Evolutionary conservation across 768 basidiomycete genomes (phyloP), one percentile per base, ranked within the genome.

Genomic region (Mrakia blollopis): DNA sequence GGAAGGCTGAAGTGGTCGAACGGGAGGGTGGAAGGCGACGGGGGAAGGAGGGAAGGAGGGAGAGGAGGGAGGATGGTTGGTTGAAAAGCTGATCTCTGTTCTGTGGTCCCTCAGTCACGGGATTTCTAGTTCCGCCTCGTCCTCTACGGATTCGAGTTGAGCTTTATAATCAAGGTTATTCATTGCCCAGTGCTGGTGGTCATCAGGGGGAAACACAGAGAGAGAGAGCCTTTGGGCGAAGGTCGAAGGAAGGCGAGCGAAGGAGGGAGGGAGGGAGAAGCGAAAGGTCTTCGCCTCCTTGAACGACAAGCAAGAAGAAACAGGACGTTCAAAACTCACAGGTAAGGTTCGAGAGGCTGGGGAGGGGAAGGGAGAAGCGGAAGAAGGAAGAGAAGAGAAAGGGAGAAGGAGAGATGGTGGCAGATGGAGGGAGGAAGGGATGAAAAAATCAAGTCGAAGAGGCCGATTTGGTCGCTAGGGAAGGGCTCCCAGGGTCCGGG

Each of bases 151-250:
- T 70, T 14, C 76, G 70, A 57, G 76, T 73, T 77, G 39, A 60
- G 76, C 76, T 60, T 77, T 77, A 77, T 77, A 60, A 47, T 67
- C 72, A 62, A 68, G 52, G 52, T 72, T 54, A 44, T 77, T 77
- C 76, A 77, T 72, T 77, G 76, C 76, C 76, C 76, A 77, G 76
- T 77, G 76, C 76, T 77, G 76, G 63, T 77, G 72, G 76, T 77
- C 76, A 69, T 77, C 76, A 73, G 54, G 30, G 75, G 75, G 75
- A 62, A 44, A 62, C 73, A 61, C 62, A 44, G 30, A 60, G 37
- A 41, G 60, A 35, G 70, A 50, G 18, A 47, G 23, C 10, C 25
- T 23, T 71, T 25, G 47, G 35, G 50, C 32, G 71, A 47, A 50
- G 25, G 70, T 32, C n/a, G 21, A 54, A n/a, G 39, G 41, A 37